A percentile compares a stretch with the other conserved stretches of the same genome.
phyloP scores from a whole-genome alignment of 2,329 filamentous ascomycete species.

The Endothia cerciana region DNA sequence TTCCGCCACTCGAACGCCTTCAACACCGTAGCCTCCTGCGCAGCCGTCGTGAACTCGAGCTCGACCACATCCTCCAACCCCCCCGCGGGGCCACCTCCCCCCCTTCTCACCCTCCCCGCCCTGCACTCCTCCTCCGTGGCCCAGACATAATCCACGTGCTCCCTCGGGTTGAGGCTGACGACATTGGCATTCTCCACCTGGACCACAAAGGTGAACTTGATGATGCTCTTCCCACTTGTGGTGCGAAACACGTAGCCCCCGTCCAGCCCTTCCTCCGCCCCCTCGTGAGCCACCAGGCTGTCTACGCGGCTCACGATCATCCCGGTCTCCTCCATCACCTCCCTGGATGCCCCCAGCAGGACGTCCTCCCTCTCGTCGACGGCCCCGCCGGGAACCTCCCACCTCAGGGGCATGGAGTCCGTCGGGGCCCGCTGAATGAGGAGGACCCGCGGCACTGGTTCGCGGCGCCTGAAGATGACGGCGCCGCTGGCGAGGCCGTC shows the following conservation, averaged over 20 bases:
- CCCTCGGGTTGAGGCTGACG: constrained; percentile 39
- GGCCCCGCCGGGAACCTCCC: constrained; percentile 49
- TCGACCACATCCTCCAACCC: constrained; percentile 17
- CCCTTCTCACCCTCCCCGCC: constrained; percentile 18
- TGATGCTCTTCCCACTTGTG: constrained; percentile 30
- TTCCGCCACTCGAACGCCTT: constrained; percentile 30
- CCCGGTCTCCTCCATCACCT: constrained; percentile 49
- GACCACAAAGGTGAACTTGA: constrained; percentile 37
- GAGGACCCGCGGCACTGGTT: constrained; percentile 35
- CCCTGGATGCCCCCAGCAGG: constrained; percentile 42
- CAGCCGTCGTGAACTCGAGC: constrained; percentile 33
- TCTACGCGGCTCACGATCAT: constrained; percentile 37
- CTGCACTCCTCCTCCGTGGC: constrained; percentile 40
- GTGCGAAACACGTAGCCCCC: constrained; percentile 34
- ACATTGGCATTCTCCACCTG: constrained; percentile 30
- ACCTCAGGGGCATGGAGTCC: constrained; percentile 44
- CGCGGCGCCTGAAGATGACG: constrained; percentile 36
- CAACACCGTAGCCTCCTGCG: constrained; percentile 32
- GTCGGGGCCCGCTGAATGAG: constrained; percentile 45
- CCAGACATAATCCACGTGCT: constrained; percentile 42
- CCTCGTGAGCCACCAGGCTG: constrained; percentile 19
- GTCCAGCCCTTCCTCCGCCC: constrained; percentile 23
- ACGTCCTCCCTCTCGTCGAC: constrained; percentile 44
- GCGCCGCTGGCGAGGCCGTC: constrained; percentile 35
- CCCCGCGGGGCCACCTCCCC: background rate